phyloP scores from a whole-genome alignment of 306 rosid species.

The Rubus parviflorus region DNA sequence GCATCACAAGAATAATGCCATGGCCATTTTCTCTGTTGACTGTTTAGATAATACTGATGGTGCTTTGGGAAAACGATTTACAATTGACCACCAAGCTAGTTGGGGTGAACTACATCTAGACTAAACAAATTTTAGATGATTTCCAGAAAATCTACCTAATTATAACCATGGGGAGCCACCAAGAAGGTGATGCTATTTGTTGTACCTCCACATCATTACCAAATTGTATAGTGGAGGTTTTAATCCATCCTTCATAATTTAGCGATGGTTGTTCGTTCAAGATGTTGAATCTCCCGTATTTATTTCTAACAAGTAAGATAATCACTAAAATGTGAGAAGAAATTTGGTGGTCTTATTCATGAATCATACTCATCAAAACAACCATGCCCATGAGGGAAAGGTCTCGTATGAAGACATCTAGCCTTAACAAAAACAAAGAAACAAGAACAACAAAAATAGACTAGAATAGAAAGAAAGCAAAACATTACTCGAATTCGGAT shows the following conservation, averaged over 20 bases:
- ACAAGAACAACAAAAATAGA: background rate
- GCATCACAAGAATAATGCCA: background rate
- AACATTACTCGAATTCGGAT: background rate
- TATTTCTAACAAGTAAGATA: too few species aligned
- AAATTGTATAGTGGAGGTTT: too few species aligned
- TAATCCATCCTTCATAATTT: too few species aligned
- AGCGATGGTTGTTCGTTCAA: background rate
- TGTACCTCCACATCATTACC: too few species aligned
- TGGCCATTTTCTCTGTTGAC: background rate
- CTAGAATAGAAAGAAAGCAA: background rate
- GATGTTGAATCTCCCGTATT: background rate
- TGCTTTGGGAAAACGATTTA: background rate
- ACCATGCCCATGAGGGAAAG: background rate
- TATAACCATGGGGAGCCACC: too few species aligned
- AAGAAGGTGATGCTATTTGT: too few species aligned
- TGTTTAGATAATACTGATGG: background rate
- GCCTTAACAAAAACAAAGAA: background rate
- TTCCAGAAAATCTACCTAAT: too few species aligned
- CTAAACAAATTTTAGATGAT: too few species aligned
- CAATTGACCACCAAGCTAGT: background rate
- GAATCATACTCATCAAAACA: background rate
- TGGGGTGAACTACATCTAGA: too few species aligned
- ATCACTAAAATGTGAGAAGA: too few species aligned
- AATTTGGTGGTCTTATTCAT: too few species aligned
- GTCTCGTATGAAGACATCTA: background rate